Percentiles rank a stretch among this genome's conserved stretches.
Conservation (phyloP, 441 rosid genomes). For the Eutrema salsugineum region DNA sequence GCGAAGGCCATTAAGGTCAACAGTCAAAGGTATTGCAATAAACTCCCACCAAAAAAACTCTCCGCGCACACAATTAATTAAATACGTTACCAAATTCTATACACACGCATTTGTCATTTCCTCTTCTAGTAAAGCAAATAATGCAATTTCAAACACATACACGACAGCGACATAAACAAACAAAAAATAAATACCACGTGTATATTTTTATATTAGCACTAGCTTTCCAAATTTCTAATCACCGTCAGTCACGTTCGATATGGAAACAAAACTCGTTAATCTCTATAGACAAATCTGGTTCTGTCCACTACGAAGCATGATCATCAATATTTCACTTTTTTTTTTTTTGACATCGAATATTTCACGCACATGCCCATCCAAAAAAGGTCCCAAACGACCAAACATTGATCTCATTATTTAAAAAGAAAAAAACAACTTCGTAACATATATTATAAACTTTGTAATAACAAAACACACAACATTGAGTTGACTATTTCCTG, state of each 20-base stretch:
- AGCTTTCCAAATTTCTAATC: not conserved
- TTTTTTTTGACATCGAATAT: too few species aligned
- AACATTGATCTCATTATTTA: not conserved
- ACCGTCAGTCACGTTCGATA: slow-evolving; percentile 25
- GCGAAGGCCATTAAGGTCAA: not conserved
- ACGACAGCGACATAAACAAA: not conserved
- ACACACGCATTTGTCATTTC: slow-evolving; percentile 21
- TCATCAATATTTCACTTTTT: not conserved
- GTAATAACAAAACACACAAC: not conserved
- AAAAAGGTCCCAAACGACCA: too few species aligned
- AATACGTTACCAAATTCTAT: slow-evolving; percentile 12
- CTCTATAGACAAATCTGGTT: not conserved
- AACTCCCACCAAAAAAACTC: slow-evolving; percentile 10
- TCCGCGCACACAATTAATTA: not conserved
- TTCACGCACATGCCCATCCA: not conserved
- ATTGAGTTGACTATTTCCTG: not conserved
- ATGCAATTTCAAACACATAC: not conserved
- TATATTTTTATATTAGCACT: not conserved
- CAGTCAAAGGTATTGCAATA: slow-evolving; percentile 1
- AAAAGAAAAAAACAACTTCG: not conserved
- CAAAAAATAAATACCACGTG: slow-evolving; percentile 17
- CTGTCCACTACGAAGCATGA: slow-evolving; percentile 18
- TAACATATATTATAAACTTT: not conserved
- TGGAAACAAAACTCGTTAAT: slow-evolving; percentile 13
- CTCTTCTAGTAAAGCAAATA: slow-evolving; percentile 6